A percentile compares a stretch with the other conserved stretches of the same genome.
phyloP scores from a whole-genome alignment of 2,329 filamentous ascomycete species.

The Verruconis gallopava region DNA sequence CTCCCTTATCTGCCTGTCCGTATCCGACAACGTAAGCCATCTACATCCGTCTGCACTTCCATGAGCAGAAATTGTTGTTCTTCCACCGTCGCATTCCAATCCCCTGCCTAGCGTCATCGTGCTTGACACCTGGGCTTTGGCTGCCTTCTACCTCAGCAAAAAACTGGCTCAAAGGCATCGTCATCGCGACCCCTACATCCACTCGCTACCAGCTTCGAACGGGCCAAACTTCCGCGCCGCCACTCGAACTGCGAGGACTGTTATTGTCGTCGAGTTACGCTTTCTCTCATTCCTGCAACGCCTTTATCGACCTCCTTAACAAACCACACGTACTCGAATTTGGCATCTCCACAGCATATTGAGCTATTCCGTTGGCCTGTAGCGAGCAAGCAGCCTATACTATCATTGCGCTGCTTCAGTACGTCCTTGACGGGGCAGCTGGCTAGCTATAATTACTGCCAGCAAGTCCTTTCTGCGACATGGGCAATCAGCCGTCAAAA shows the following conservation, averaged over 20 bases:
- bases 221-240: too few relatives aligned
- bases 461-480: not conserved
- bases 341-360: too few relatives aligned
- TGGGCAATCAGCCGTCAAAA: slow-evolving; percentile 9
- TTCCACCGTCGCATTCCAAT: not conserved
- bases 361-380: too few relatives aligned
- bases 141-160: not conserved
- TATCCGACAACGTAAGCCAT: too few relatives aligned
- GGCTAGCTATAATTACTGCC: too few relatives aligned
- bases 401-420: too few relatives aligned
- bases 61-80: too few relatives aligned
- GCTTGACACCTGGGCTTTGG: not conserved
- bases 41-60: too few relatives aligned
- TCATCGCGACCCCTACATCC: not conserved
- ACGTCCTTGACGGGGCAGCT: too few relatives aligned
- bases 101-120: not conserved
- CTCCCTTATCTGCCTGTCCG: too few relatives aligned
- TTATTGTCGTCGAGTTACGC: slow-evolving; percentile 19
- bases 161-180: slow-evolving; percentile 1
- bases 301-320: slow-evolving; percentile 34
- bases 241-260: not conserved
- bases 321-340: slow-evolving; percentile 3
- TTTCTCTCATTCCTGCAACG: slow-evolving; percentile 32
- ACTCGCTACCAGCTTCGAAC: not conserved
- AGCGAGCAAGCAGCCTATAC: too few relatives aligned